These are phyloP conservation scores for Polyplosphaeria fusca DNA, from an alignment of 495 filamentous ascomycete genomes.

Conservation along the genomic window DNA sequence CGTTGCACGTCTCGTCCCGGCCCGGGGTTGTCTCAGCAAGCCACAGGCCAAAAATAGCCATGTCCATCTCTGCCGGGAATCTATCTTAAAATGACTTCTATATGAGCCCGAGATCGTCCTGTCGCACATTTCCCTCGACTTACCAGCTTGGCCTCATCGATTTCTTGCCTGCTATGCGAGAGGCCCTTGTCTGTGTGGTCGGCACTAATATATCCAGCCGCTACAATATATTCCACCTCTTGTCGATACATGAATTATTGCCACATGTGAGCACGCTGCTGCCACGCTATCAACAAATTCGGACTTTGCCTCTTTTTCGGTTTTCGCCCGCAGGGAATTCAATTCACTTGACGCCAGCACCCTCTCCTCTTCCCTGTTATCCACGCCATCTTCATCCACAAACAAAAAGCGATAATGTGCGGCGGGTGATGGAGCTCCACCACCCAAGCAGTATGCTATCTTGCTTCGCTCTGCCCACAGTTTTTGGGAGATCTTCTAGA, in stretches of 20 bases:
- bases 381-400: no score
- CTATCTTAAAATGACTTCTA: background rate
- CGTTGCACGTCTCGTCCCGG: constrained; percentile 19
- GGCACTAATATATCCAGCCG: constrained; percentile 9
- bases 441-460: no score
- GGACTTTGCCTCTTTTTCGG: no score
- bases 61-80: background rate
- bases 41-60: constrained; percentile 25
- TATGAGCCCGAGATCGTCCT: constrained; percentile 1
- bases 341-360: no score
- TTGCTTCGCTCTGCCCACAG: no score
- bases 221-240: background rate
- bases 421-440: no score
- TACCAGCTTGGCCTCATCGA: background rate
- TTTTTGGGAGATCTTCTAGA: background rate
- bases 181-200: background rate
- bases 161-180: background rate
- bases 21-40: constrained; percentile 15
- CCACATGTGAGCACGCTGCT: background rate
- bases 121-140: background rate
- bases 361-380: no score
- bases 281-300: no score
- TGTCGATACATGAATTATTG: background rate
- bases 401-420: no score
- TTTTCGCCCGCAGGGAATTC: no score